Percentiles rank a stretch among this genome's conserved stretches.
phyloP scores from a whole-genome alignment of 2,329 filamentous ascomycete genomes.

The Zymoseptoria pseudotritici region DNA sequence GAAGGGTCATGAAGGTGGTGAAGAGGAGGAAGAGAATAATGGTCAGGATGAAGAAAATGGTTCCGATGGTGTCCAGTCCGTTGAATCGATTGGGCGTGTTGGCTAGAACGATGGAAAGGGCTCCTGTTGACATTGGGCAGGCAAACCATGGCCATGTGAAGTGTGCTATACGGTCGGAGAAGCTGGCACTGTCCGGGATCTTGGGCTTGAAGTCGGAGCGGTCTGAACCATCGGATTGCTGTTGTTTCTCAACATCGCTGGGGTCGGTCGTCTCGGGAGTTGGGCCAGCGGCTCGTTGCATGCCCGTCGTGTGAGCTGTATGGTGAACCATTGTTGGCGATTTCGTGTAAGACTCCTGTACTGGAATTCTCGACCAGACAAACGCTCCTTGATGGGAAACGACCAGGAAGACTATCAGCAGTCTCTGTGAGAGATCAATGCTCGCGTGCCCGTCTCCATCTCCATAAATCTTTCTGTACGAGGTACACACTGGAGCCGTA shows the following conservation, averaged over 20 bases:
- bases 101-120: slow-evolving; percentile 58
- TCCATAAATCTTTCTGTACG: background rate
- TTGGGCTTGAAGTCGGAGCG: slow-evolving; percentile 1
- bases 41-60: slow-evolving; percentile 61
- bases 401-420: background rate
- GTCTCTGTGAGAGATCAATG: background rate
- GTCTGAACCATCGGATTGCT: background rate
- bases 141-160: slow-evolving; percentile 60
- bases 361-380: too few species aligned
- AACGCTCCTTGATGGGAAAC: background rate
- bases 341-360: too few species aligned
- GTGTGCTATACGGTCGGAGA: slow-evolving; percentile 19
- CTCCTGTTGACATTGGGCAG: slow-evolving; percentile 66
- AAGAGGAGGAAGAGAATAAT: slow-evolving; percentile 56
- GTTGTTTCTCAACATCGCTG: background rate
- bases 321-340: background rate
- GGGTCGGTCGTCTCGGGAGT: background rate
- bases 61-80: slow-evolving; percentile 57
- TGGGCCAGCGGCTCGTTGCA: background rate
- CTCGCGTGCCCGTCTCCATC: background rate
- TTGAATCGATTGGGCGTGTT: slow-evolving; percentile 57
- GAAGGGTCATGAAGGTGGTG: slow-evolving; percentile 46
- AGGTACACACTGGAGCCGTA: background rate
- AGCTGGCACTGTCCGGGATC: slow-evolving; percentile 13
- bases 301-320: background rate